Base-by-base conservation (phyloP, 2,329 filamentous ascomycete genomes). In the Blumeria hordei region DNA sequence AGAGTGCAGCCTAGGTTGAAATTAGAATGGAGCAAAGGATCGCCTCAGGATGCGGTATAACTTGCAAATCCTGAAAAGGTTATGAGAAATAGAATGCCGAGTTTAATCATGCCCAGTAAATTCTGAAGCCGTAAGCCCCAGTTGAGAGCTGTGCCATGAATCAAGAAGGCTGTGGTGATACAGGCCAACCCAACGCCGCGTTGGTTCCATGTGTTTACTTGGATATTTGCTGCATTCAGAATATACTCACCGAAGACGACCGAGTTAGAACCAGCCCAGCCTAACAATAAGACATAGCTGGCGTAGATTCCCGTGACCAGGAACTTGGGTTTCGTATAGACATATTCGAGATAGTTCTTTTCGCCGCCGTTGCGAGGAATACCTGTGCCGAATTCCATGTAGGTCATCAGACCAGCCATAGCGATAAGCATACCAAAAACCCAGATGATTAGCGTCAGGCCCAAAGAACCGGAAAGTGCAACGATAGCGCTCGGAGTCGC, bases 201-300 rank as follows among this genome's bases (percentile, higher is more conserved):
- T 67, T 83, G 77, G 64, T 83, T 82, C 79, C 79, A 83, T 21
- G 78, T 70, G 52, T 69, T 73, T 28, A 80, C 75, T 59, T 83
- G 74, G 21, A 77, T 71, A 11, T 77, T 68, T 10, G 80, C 76
- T 8, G 80, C 81, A 62, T 80, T 72, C 1, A 85, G 71, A 56
- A 85, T 77, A 65, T 84, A 84, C 63, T 83, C 78, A 57, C 80
- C 80, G 59, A 85, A 83, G 41, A 83, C 73, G 58, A 85, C 76
- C 0, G 75, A 81, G 65, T 84, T 84, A 12, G 76, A 76, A 6
- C 75, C 76, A 0, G 78, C 77, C 77, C 78, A 83, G 11, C 75
- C 77, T 16, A 83, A 72, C 1, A 83, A 70, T 32, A 83, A 62
- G 11, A 80, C 74, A 58, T 82, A 81, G 34, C 74, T 72, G 3